These are phyloP conservation scores for Beta corolliflora DNA, from an alignment of 179 eudicot species.

Conservation along the genomic window DNA sequence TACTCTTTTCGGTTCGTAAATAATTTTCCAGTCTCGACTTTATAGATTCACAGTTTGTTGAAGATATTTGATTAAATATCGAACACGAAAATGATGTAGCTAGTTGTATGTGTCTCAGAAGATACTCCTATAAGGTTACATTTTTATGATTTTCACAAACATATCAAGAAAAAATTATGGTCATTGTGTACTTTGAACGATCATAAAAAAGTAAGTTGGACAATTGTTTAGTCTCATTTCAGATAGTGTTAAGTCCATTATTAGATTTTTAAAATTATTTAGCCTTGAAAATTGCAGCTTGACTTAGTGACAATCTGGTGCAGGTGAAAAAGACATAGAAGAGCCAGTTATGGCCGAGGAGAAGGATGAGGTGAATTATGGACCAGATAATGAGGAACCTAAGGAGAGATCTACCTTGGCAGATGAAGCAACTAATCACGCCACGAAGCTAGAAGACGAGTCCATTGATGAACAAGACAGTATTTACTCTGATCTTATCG, in stretches of 20 bases:
- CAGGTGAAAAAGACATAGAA: slow-evolving; percentile 26
- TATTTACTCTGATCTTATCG: background rate
- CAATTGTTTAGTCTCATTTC: background rate
- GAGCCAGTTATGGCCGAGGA: slow-evolving; percentile 6
- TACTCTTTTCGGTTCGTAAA: background rate
- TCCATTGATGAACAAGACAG: slow-evolving; percentile 8
- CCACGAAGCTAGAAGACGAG: background rate
- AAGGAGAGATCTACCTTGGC: background rate
- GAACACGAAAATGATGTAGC: background rate
- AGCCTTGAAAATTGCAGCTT: background rate
- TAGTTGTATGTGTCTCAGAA: background rate
- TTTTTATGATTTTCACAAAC: background rate
- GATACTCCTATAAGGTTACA: background rate
- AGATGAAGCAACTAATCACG: slow-evolving; percentile 6
- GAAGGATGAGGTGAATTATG: background rate
- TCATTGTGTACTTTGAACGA: background rate
- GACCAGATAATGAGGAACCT: slow-evolving; percentile 8
- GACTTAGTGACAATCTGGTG: background rate
- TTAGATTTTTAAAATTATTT: background rate
- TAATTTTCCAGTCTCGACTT: no score
- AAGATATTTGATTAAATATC: background rate
- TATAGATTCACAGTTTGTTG: background rate
- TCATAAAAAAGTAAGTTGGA: background rate
- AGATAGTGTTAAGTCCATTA: background rate
- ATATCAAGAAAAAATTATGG: no score